Conservation (phyloP, 2,329 filamentous ascomycete genomes). For the Pestalotiopsis fici region DNA sequence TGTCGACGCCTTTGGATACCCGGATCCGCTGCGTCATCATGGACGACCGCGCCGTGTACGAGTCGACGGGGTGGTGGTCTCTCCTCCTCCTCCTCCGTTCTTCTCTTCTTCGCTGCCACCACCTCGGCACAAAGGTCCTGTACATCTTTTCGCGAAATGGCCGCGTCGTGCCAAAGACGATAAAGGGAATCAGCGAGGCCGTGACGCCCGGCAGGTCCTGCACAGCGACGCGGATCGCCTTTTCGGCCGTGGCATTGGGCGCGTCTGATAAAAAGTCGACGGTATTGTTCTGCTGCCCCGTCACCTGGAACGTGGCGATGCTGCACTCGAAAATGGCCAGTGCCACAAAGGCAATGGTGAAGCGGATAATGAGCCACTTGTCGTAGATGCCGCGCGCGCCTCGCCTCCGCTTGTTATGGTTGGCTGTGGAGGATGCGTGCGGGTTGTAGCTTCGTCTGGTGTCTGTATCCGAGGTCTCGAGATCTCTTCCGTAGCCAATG, state of each 20-base stretch:
- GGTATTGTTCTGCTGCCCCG: constrained; percentile 29
- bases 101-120: constrained; percentile 10
- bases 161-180: constrained; percentile 42
- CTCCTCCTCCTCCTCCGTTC: neutral
- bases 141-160: constrained; percentile 31
- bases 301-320: constrained; percentile 17
- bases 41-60: neutral
- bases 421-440: constrained; percentile 2
- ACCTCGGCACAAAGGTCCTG: constrained; percentile 18
- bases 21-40: neutral
- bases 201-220: constrained; percentile 40
- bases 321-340: constrained; percentile 37
- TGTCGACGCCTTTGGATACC: constrained; percentile 2
- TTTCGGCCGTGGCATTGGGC: constrained; percentile 33
- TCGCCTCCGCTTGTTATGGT: neutral
- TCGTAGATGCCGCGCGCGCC: constrained; percentile 39
- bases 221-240: constrained; percentile 30
- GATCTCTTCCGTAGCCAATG: constrained; percentile 29
- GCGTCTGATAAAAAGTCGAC: constrained; percentile 22
- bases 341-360: constrained; percentile 43
- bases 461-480: constrained; percentile 8
- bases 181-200: constrained; percentile 33
- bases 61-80: neutral
- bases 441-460: constrained; percentile 2
- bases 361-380: constrained; percentile 44